These are phyloP conservation scores for Pseudotsuga menziesii DNA, from an alignment of 75 land plant species.

Conservation along the genomic window DNA sequence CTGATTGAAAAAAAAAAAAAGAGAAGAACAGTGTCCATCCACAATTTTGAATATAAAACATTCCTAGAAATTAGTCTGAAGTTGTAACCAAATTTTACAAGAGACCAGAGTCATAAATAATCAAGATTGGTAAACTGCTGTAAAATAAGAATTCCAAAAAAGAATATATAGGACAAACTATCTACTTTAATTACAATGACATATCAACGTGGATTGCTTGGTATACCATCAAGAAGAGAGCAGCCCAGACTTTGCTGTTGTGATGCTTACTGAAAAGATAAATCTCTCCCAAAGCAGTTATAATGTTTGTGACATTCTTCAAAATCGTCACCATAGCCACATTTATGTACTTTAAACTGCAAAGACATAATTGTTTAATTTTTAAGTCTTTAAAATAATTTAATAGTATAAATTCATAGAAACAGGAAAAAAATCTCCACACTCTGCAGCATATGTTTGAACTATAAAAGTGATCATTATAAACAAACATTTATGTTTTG, in stretches of 20 bases:
- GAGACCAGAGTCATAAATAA: not conserved
- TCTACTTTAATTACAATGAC: not conserved
- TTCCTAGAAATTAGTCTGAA: not conserved
- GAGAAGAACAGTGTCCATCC: too few species aligned
- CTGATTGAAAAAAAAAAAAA: not conserved
- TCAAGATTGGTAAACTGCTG: not conserved
- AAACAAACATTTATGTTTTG: not conserved
- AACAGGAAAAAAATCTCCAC: not conserved
- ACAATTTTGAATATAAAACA: not conserved
- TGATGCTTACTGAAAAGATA: conserved; percentile 79
- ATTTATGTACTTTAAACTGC: conserved; percentile 91
- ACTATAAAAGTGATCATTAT: not conserved
- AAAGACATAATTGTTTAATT: conserved; percentile 10
- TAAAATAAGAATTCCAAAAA: not conserved
- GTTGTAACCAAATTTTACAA: not conserved
- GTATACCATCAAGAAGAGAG: conserved; percentile 82
- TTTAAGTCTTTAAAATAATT: not conserved
- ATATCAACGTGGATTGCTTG: not conserved
- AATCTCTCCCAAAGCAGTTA: conserved; percentile 92
- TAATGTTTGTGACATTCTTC: conserved; percentile 92
- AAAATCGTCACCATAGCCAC: conserved; percentile 97
- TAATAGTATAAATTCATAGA: not conserved
- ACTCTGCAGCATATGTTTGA: not conserved
- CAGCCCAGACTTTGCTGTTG: conserved; percentile 81
- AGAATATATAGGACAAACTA: not conserved